These are phyloP conservation scores for Flueggea neowawraea DNA, from an alignment of 441 rosid genomes.

Conservation along the genomic window DNA sequence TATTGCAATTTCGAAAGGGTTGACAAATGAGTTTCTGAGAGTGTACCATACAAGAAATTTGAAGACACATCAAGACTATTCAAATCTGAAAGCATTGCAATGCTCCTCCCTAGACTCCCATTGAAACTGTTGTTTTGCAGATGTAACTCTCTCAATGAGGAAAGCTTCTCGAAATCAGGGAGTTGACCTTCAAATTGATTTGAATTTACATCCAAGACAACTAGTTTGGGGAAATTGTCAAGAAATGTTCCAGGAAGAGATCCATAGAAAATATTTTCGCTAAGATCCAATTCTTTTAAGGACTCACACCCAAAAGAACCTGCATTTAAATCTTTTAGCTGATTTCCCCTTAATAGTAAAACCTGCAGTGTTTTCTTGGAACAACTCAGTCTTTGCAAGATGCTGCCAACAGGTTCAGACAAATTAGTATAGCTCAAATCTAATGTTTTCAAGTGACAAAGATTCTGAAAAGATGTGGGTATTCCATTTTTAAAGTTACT, in stretches of 20 bases:
- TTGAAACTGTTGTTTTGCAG: too few species aligned
- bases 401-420: not conserved
- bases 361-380: too few species aligned
- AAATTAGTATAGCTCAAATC: not conserved
- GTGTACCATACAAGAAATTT: not conserved
- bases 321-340: too few species aligned
- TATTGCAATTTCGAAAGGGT: not conserved
- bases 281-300: not conserved
- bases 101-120: too few species aligned
- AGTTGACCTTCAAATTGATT: not conserved
- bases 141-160: too few species aligned
- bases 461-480: constrained; percentile 1
- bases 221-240: not conserved
- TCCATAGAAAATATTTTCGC: not conserved
- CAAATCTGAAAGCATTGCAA: too few species aligned
- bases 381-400: too few species aligned
- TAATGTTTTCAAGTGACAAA: not conserved
- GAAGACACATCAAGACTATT: too few species aligned
- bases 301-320: not conserved
- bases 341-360: too few species aligned
- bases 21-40: not conserved
- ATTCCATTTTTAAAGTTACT: constrained; percentile 7
- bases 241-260: not conserved
- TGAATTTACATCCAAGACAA: not conserved
- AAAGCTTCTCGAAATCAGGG: too few species aligned